These are phyloP conservation scores for Rhynchospora pubera DNA, from an alignment of 176 grass and related monocot genomes.

Conservation along the genomic window DNA sequence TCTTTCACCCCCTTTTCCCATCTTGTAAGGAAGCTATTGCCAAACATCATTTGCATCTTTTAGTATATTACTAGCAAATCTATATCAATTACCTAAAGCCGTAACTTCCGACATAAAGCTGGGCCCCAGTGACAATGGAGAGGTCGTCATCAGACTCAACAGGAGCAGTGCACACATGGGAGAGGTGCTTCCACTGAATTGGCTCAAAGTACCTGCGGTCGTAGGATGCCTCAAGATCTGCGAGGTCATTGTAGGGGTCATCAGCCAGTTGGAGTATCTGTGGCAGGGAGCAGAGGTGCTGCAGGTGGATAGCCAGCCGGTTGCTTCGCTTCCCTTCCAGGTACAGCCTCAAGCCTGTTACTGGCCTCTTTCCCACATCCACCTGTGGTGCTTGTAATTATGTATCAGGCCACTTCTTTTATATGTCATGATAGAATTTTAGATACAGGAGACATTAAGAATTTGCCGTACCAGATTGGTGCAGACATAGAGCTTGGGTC, in stretches of 20 bases:
- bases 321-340: conserved; percentile 94
- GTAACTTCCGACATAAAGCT: conserved; percentile 50
- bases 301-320: conserved; percentile 84
- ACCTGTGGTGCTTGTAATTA: conserved; percentile 40
- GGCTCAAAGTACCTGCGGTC: conserved; percentile 80
- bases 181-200: conserved; percentile 77
- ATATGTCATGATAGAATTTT: not conserved
- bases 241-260: conserved; percentile 34
- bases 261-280: conserved; percentile 73
- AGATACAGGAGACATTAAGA: not conserved
- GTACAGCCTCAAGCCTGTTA: conserved; percentile 74
- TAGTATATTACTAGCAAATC: not conserved
- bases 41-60: not conserved
- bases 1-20: not conserved
- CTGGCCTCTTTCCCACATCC: conserved; percentile 72
- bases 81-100: conserved; percentile 34
- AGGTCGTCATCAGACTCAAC: conserved; percentile 65
- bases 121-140: conserved; percentile 73
- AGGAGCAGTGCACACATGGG: conserved; percentile 83
- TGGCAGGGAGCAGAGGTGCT: conserved; percentile 88
- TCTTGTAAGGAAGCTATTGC: not conserved
- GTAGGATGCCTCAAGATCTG: conserved; percentile 29
- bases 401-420: not conserved
- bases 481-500: conserved; percentile 83
- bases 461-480: conserved; percentile 69